Evolutionary conservation across 2,329 filamentous ascomycete species (phyloP), one percentile per base, ranked within the genome.

Genomic region (Pseudogymnoascus sp.): DNA sequence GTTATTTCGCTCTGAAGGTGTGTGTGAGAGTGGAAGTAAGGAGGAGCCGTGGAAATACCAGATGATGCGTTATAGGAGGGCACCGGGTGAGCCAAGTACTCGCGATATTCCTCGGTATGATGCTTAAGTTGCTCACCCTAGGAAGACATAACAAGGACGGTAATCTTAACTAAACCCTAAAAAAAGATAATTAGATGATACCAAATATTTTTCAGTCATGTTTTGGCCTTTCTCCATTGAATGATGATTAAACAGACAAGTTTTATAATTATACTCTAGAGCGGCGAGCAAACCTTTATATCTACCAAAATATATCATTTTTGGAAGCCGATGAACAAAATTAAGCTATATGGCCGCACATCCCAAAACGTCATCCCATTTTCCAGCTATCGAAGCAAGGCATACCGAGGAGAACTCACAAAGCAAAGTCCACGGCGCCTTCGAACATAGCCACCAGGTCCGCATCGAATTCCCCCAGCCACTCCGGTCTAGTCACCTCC

Each of bases 1-100:
- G 60, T 40, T 62, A 36, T 62, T 62, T 62, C 37, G 60, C 45
- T 60, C 60, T 18, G 27, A 45, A 39, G 48, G 59, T 39, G 60
- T 61, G 9, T 61, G 45, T 59, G 45, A 61, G 59, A 61, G 58
- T 61, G 60, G 27, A 40, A 55, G 39, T 36, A 36, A 36, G 12
- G 35, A 36, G 21, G 21, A 21, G 21, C 21, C 21, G 21, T 21
- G 21, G 21, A 21, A 21, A 21, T 21, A 21, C 21, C 21, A 21
- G 21, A 21, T 21, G 21, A 21, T 21, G 21, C 21, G 21, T 21
- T 21, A 21, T 21, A 21, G 21, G 21, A 21, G 21, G 4, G 21
- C 21, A 21, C 21, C 21, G 21, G 21, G 21, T 21, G 21, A 21
- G 2, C 21, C 21, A 21, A 21, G 21, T 21, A 21, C 21, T 21